A percentile compares a stretch with the other conserved stretches of the same genome.
Evolutionary conservation across 768 basidiomycete genomes (phyloP).

Genomic region (Lactarius sanguifluus): DNA sequence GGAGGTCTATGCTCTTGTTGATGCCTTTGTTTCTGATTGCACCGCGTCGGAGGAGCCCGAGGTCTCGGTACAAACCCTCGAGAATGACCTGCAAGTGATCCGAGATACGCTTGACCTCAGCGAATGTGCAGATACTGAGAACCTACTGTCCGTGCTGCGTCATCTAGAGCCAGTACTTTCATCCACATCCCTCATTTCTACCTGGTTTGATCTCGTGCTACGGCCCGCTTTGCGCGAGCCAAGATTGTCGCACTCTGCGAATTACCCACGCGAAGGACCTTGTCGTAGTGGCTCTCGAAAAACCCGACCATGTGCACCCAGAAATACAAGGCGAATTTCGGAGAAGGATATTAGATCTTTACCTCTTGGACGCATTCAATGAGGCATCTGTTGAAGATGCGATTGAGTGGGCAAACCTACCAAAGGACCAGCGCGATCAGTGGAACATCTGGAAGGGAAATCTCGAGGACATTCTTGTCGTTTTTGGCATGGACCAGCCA

Average conservation of each 20-base stretch:
- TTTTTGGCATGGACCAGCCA: slow-evolving; percentile 60
- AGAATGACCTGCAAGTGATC: slow-evolving; percentile 66
- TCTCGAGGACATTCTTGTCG: slow-evolving; percentile 71
- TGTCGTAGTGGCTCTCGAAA: slow-evolving; percentile 58
- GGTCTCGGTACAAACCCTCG: slow-evolving; percentile 48
- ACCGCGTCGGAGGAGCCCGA: slow-evolving; percentile 49
- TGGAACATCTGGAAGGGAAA: slow-evolving; percentile 73
- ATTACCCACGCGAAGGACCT: slow-evolving; percentile 71
- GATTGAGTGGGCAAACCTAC: slow-evolving; percentile 70
- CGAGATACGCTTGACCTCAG: slow-evolving; percentile 64
- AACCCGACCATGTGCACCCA: slow-evolving; percentile 43
- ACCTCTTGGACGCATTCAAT: slow-evolving; percentile 74
- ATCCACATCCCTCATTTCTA: slow-evolving; percentile 64
- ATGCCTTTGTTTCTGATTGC: slow-evolving; percentile 55
- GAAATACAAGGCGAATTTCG: slow-evolving; percentile 66
- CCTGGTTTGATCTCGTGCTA: slow-evolving; percentile 80
- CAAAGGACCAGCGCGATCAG: slow-evolving; percentile 58
- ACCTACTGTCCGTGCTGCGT: slow-evolving; percentile 64
- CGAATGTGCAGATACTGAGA: slow-evolving; percentile 58
- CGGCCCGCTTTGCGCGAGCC: slow-evolving; percentile 78
- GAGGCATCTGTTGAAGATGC: slow-evolving; percentile 72
- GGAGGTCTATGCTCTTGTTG: slow-evolving; percentile 50
- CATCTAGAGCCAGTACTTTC: slow-evolving; percentile 62
- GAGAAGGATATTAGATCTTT: slow-evolving; percentile 67
- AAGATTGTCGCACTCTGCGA: slow-evolving; percentile 55